Evolutionary conservation across 352 stramenopile genomes (phyloP), one percentile per base, ranked within the genome.

Genomic region (Phytophthora aleatoria): DNA sequence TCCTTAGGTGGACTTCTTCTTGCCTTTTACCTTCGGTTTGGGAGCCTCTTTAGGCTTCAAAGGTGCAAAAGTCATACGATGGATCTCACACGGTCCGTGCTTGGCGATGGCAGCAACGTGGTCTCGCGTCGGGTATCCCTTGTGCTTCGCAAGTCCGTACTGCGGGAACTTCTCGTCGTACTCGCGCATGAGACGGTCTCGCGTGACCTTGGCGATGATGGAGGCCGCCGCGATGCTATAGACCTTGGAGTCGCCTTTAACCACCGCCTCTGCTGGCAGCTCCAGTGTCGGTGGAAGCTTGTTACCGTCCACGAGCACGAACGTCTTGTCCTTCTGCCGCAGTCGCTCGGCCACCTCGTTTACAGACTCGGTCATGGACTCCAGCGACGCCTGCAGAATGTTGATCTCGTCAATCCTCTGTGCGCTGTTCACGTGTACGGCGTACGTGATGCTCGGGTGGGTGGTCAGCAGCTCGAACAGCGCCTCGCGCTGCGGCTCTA

Each of bases 361-460:
- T 24, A 96, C 90, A 3, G 90, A 91, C 63, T 96, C 88, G 49
- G 74, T 74, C 97, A 99, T 99, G 10, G 84, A 96, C 67, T 98
- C 84, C 39, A 99, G 77, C 12, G 96, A 98, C 15, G 97, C 97
- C 83, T 99, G 96, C 30, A 99, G 78, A 73, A 99, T 99, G 76
- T 99, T 99, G 65, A 99, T 97, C 80, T 98, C 88, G 76, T 99
- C 98, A 77, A 99, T 99, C 3, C 88, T 75, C 55, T 89, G 69
- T 8, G 84, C 67, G 28, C 74, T 90, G 43, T 83, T 88, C 26
- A 89, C 70, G 64, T 91, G 81, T 8, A 98, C 90, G 0, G 89
- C 92, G 73, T 91, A 99, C n/a, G 79, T 70, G 52, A 99, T 73
- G 15, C 73, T 69, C 13, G 83, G 81, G 52, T 96, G 77, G 1